These are phyloP conservation scores for Allantophomopsis lycopodina DNA, from an alignment of 2,329 filamentous ascomycete genomes.

Conservation along the genomic window DNA sequence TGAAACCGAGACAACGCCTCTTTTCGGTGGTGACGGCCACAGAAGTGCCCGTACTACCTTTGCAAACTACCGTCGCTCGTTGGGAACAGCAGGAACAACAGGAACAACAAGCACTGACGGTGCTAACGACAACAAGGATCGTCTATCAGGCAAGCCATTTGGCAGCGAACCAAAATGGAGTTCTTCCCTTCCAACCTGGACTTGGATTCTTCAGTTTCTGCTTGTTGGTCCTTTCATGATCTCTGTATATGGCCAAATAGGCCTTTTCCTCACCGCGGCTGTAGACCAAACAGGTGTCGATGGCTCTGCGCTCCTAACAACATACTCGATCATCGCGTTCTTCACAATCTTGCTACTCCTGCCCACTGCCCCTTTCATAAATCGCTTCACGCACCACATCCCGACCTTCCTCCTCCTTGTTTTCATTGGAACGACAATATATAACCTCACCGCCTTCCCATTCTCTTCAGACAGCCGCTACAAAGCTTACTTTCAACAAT, in stretches of 20 bases:
- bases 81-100: constrained; percentile 3
- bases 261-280: constrained; percentile 56
- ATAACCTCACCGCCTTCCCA: constrained; percentile 78
- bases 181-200: constrained; percentile 61
- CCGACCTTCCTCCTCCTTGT: constrained; percentile 64
- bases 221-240: constrained; percentile 66
- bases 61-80: constrained; percentile 31
- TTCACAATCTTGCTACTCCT: constrained; percentile 61
- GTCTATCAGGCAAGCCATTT: constrained; percentile 31
- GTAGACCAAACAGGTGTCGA: constrained; percentile 75
- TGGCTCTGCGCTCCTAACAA: constrained; percentile 56
- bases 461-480: constrained; percentile 69
- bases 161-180: constrained; percentile 80
- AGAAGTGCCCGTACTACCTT: constrained; percentile 36
- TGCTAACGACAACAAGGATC: constrained; percentile 9
- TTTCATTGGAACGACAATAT: constrained; percentile 63
- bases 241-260: constrained; percentile 64
- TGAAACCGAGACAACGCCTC: constrained; percentile 38
- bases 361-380: constrained; percentile 72
- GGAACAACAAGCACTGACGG: constrained; percentile 9
- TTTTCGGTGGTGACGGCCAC: constrained; percentile 27
- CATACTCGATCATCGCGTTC: constrained; percentile 56
- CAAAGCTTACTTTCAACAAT: constrained; percentile 80
- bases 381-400: constrained; percentile 73
- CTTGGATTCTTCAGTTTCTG: constrained; percentile 80